Percentiles rank a stretch among this genome's conserved stretches.
Evolutionary conservation across 257 asterid genomes (phyloP).

Genomic region (Solanum neorickii): DNA sequence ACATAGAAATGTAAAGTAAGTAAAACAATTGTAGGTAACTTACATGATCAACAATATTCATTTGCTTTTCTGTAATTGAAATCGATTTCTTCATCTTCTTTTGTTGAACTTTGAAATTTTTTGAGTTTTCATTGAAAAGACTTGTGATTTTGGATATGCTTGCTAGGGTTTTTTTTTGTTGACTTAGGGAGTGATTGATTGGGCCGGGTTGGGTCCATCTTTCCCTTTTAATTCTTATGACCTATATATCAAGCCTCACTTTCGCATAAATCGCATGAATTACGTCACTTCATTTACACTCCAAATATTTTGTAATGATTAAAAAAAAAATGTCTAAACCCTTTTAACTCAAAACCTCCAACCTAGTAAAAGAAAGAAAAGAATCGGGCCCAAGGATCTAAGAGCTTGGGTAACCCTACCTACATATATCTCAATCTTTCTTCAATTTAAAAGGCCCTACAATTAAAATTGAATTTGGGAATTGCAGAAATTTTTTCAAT

Average conservation of each 20-base stretch:
- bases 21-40: neutral
- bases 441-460: neutral
- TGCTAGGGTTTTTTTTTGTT: neutral
- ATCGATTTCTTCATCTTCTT: neutral
- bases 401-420: neutral
- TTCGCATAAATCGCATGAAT: neutral
- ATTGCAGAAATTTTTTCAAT: neutral
- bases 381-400: neutral
- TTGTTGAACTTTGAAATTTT: neutral
- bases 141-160: neutral
- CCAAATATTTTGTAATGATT: neutral
- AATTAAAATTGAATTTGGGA: neutral
- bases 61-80: neutral
- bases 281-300: neutral
- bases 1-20: neutral
- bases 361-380: neutral
- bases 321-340: neutral
- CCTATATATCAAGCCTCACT: neutral
- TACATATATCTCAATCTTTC: neutral
- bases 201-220: neutral
- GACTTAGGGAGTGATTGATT: neutral
- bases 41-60: neutral
- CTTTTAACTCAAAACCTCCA: neutral
- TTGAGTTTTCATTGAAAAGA: neutral
- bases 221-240: neutral